Conservation (phyloP, 148 eudicot genomes). For the Rhododendron ferrugineum region DNA sequence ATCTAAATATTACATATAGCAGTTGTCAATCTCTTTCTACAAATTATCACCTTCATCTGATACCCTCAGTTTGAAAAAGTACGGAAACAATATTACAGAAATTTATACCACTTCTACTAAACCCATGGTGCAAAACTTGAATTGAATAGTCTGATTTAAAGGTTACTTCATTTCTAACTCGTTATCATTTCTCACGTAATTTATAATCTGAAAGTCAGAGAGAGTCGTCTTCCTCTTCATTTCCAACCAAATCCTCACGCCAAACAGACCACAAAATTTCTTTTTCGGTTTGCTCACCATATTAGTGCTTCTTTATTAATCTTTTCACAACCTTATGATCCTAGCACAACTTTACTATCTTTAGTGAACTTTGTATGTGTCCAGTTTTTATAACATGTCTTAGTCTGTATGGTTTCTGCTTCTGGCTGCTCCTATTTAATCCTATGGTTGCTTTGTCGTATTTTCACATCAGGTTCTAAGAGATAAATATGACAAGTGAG, state of each 20-base stretch:
- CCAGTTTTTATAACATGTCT: not conserved
- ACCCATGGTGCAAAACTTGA: not conserved
- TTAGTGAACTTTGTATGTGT: not conserved
- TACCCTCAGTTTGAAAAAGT: not conserved
- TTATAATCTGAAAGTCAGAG: not conserved
- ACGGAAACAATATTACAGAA: not conserved
- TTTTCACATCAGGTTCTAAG: not conserved
- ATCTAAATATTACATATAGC: not conserved
- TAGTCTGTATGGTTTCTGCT: not conserved
- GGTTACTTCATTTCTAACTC: not conserved
- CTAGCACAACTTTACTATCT: not conserved
- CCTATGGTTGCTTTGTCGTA: not conserved
- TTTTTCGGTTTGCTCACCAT: not conserved
- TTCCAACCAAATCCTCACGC: not conserved
- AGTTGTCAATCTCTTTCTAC: not conserved
- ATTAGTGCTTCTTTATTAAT: not conserved
- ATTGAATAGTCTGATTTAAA: not conserved
- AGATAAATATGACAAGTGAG: constrained; percentile 43
- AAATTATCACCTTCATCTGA: not conserved
- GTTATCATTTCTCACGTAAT: not conserved
- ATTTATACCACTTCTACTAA: not conserved
- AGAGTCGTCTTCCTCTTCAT: not conserved
- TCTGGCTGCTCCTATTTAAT: not conserved
- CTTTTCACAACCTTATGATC: not conserved
- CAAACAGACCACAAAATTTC: not conserved